A percentile compares a stretch with the other conserved stretches of the same genome.
phyloP scores from a whole-genome alignment of 2,329 filamentous ascomycete species.

The Acrodontium crateriforme region DNA sequence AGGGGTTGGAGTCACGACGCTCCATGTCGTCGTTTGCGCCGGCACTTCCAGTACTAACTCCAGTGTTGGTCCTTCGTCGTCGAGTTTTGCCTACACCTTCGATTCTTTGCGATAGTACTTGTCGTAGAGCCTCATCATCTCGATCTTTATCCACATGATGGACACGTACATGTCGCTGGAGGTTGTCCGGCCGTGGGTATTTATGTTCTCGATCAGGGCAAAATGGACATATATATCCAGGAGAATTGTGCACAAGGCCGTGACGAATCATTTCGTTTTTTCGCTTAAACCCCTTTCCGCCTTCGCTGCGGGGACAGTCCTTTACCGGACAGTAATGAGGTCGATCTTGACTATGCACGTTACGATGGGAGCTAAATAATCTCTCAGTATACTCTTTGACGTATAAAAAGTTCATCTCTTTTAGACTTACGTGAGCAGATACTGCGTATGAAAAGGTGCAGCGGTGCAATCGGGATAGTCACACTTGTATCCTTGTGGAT shows the following conservation, averaged over 20 bases:
- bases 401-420: background rate
- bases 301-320: conserved; percentile 43
- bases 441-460: conserved; percentile 61
- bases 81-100: conserved; percentile 74
- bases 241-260: conserved; percentile 83
- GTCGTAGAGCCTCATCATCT: conserved; percentile 66
- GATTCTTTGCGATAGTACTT: conserved; percentile 72
- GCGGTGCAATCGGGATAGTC: conserved; percentile 52
- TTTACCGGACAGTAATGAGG: conserved; percentile 49
- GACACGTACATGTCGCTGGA: conserved; percentile 90
- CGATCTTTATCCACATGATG: conserved; percentile 84
- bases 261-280: conserved; percentile 62
- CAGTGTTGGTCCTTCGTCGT: conserved; percentile 46
- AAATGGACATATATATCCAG: conserved; percentile 91
- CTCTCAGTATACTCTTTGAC: background rate
- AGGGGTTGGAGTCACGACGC: too few relatives aligned
- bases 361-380: conserved; percentile 49
- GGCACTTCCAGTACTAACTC: too few relatives aligned
- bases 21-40: too few relatives aligned
- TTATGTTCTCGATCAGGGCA: conserved; percentile 88
- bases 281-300: conserved; percentile 54
- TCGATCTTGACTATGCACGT: conserved; percentile 49
- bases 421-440: conserved; percentile 50
- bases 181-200: conserved; percentile 88
- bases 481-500: conserved; percentile 42